phyloP scores from a whole-genome alignment of 345 rosid genomes.

The Nephelium lappaceum region DNA sequence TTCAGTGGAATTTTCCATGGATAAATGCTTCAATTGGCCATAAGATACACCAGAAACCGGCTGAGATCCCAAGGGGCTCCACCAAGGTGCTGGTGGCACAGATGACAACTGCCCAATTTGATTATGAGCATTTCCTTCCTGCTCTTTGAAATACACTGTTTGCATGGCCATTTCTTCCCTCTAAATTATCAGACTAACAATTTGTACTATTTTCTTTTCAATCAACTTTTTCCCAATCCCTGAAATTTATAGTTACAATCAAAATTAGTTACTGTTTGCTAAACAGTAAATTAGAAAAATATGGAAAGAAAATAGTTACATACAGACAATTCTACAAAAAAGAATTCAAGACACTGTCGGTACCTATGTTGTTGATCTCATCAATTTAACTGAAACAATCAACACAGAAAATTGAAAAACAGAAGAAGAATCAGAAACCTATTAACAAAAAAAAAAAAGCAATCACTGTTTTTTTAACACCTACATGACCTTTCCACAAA shows the following conservation, averaged over 20 bases:
- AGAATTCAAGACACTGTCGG: background rate
- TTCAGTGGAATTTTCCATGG: slow-evolving; percentile 41
- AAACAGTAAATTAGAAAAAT: slow-evolving; percentile 14
- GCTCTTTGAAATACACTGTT: slow-evolving; percentile 63
- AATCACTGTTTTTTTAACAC: background rate
- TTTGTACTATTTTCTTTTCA: slow-evolving; percentile 14
- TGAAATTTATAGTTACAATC: slow-evolving; percentile 27
- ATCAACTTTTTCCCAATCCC: slow-evolving; percentile 29
- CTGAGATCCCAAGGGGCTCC: slow-evolving; percentile 62
- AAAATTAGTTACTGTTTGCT: slow-evolving; percentile 15
- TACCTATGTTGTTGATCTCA: background rate
- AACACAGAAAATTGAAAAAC: background rate
- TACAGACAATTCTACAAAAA: background rate
- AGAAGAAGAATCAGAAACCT: background rate
- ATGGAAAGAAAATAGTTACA: background rate
- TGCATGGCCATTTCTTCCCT: slow-evolving; percentile 72
- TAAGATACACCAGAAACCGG: slow-evolving; percentile 48
- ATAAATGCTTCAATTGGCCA: slow-evolving; percentile 46
- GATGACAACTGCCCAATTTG: slow-evolving; percentile 54
- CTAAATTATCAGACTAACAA: slow-evolving; percentile 13
- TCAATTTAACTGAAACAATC: slow-evolving; percentile 8
- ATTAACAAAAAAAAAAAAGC: background rate
- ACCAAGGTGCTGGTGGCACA: slow-evolving; percentile 61
- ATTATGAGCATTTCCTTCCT: slow-evolving; percentile 55
- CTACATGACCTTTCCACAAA: background rate